A percentile compares a stretch with the other conserved stretches of the same genome.
Evolutionary conservation across 148 eudicot genomes (phyloP).

Genomic region (Fagopyrum tataricum): DNA sequence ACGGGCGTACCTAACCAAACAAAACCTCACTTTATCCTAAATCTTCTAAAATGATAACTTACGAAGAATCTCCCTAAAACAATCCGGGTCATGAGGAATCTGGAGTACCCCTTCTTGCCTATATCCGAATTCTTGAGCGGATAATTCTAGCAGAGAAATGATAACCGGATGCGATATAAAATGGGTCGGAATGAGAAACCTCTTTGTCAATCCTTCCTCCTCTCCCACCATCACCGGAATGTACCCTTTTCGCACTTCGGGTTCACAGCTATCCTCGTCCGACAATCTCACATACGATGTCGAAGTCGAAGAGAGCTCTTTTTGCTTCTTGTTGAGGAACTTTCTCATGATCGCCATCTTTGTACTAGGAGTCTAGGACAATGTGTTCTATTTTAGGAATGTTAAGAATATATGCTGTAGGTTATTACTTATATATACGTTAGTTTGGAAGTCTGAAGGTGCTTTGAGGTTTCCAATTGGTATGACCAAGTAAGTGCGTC

Average conservation of each 20-base stretch:
- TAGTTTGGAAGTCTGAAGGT: background rate
- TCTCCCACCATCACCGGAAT: constrained; percentile 23
- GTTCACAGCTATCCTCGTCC: background rate
- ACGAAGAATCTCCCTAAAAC: constrained; percentile 14
- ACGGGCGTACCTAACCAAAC: too few species aligned
- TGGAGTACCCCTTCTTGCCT: constrained; percentile 19
- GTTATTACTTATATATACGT: too few species aligned
- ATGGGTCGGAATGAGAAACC: constrained; percentile 16
- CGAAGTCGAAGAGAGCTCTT: too few species aligned
- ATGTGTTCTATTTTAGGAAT: too few species aligned
- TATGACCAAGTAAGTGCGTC: background rate
- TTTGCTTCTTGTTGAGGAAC: too few species aligned
- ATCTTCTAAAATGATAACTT: background rate
- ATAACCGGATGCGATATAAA: constrained; percentile 16
- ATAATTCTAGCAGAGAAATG: constrained; percentile 15
- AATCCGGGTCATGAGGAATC: constrained; percentile 20
- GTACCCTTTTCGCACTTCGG: constrained; percentile 12
- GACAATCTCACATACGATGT: too few species aligned
- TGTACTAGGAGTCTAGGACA: too few species aligned
- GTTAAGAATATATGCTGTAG: too few species aligned
- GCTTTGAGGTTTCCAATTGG: background rate
- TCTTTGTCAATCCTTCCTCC: constrained; percentile 15
- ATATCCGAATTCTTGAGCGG: constrained; percentile 19
- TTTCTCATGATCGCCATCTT: too few species aligned
- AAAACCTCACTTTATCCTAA: too few species aligned